phyloP scores from a whole-genome alignment of 352 stramenopile species.

The Pythium aristosporum region DNA sequence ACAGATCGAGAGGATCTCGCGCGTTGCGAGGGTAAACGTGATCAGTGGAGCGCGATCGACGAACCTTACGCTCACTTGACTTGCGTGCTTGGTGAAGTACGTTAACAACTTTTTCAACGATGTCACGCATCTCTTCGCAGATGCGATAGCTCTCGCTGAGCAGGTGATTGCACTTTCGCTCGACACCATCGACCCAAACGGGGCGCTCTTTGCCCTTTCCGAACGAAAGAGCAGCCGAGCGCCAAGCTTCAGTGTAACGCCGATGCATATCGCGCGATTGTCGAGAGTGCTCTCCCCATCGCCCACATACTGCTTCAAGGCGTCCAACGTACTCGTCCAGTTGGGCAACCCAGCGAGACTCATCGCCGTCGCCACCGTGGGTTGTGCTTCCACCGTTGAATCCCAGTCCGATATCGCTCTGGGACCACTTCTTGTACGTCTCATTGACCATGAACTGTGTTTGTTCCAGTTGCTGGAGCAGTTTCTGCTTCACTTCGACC shows the following conservation, averaged over 20 bases:
- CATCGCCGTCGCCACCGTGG: neutral
- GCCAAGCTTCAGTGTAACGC: conserved; percentile 50
- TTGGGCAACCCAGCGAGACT: conserved; percentile 29
- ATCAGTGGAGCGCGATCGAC: conserved; percentile 26
- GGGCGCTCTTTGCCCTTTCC: conserved; percentile 38
- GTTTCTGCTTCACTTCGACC: conserved; percentile 66
- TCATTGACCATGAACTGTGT: conserved; percentile 78
- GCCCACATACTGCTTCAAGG: conserved; percentile 53
- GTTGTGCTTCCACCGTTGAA: conserved; percentile 11
- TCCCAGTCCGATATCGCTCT: conserved; percentile 42
- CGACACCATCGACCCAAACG: conserved; percentile 54
- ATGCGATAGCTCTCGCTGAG: conserved; percentile 56
- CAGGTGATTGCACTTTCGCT: conserved; percentile 52
- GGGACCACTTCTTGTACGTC: conserved; percentile 71
- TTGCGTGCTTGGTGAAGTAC: conserved; percentile 45
- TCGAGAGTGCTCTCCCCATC: conserved; percentile 52
- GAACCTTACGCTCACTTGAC: conserved; percentile 39
- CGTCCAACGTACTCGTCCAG: conserved; percentile 58
- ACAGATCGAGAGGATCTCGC: conserved; percentile 11
- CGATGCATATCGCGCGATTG: conserved; percentile 55
- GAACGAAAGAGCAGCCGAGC: conserved; percentile 28
- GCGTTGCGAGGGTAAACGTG: conserved; percentile 24
- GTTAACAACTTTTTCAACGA: conserved; percentile 45
- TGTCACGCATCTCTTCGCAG: conserved; percentile 51
- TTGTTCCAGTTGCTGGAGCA: conserved; percentile 71